Conservation (phyloP, 371 early-diverging fungal species). For the Mortierella sp. region DNA sequence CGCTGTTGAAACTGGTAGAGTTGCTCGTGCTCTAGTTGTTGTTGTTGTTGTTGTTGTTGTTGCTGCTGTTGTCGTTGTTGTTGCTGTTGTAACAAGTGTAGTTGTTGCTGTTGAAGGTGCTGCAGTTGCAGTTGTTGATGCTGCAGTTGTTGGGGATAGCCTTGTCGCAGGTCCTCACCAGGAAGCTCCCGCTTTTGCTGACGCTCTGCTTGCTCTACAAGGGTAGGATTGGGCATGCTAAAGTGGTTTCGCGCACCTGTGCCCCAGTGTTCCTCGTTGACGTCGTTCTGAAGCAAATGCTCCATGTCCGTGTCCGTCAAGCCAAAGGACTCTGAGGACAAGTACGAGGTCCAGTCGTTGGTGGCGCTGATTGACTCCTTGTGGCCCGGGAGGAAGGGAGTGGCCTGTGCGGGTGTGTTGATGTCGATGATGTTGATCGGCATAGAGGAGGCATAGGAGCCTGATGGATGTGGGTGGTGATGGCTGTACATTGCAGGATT, state of each 20-base stretch:
- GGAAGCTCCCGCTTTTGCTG: slow-evolving; percentile 47
- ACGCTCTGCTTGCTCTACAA: slow-evolving; percentile 44
- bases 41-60: slow-evolving; percentile 31
- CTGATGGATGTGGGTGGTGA: slow-evolving; percentile 5
- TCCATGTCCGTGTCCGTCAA: slow-evolving; percentile 38
- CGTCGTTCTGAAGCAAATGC: slow-evolving; percentile 31
- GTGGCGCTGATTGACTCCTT: slow-evolving; percentile 26
- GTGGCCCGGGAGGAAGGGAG: slow-evolving; percentile 30
- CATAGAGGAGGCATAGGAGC: slow-evolving; percentile 19
- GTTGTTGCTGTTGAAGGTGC: slow-evolving; percentile 23
- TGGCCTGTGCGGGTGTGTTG: background rate
- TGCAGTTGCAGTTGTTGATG: slow-evolving; percentile 18
- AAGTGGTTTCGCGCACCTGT: slow-evolving; percentile 27
- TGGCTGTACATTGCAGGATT: slow-evolving; percentile 10
- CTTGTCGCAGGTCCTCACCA: slow-evolving; percentile 8
- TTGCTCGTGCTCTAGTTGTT: slow-evolving; percentile 22
- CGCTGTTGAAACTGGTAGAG: slow-evolving; percentile 41
- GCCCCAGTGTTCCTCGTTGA: slow-evolving; percentile 46
- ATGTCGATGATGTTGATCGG: slow-evolving; percentile 6
- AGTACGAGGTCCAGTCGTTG: slow-evolving; percentile 39
- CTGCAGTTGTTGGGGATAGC: slow-evolving; percentile 20
- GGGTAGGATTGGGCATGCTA: slow-evolving; percentile 46
- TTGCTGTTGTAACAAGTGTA: slow-evolving; percentile 22
- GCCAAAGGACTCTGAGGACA: slow-evolving; percentile 28
- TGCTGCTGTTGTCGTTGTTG: slow-evolving; percentile 21